Evolutionary conservation across 768 basidiomycete genomes (phyloP).

Genomic region (Trametes maxima): DNA sequence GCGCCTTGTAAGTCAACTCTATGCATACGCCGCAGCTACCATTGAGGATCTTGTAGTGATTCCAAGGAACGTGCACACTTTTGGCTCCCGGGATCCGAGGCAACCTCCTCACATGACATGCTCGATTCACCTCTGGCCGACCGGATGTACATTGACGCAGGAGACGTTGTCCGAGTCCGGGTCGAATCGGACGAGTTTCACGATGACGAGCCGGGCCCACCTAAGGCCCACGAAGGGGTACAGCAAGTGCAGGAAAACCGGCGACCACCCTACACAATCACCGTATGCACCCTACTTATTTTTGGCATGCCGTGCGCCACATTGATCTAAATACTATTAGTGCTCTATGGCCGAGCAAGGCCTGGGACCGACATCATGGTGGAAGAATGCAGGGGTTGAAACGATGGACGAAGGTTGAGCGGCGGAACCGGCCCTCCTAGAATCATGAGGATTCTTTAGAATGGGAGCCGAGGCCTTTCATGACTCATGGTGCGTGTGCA

Average conservation of each 20-base stretch:
- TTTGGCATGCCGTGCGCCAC: not conserved
- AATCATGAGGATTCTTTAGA: not conserved
- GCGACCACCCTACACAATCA: constrained; percentile 68
- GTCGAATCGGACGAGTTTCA: constrained; percentile 83
- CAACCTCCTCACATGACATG: constrained; percentile 58
- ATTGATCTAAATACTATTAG: constrained; percentile 38
- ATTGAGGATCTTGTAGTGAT: constrained; percentile 49
- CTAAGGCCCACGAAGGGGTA: constrained; percentile 73
- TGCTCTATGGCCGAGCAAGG: constrained; percentile 85
- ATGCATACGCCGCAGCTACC: too few species aligned
- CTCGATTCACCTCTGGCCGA: constrained; percentile 67
- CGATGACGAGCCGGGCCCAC: constrained; percentile 85
- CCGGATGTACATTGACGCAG: constrained; percentile 81
- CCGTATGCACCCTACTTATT: constrained; percentile 47
- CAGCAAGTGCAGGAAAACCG: constrained; percentile 51
- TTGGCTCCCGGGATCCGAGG: constrained; percentile 68
- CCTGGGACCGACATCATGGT: constrained; percentile 75
- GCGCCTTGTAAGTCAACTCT: constrained; percentile 63
- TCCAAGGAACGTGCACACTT: constrained; percentile 83
- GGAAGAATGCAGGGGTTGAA: constrained; percentile 56
- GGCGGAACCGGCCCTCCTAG: not conserved
- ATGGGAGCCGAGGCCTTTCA: not conserved
- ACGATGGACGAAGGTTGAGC: constrained; percentile 42
- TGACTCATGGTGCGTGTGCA: not conserved
- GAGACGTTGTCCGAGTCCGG: constrained; percentile 74